A percentile compares a stretch with the other conserved stretches of the same genome.
Conservation (phyloP, 2,329 filamentous ascomycete species). For the Ophiostoma pallidulum region DNA sequence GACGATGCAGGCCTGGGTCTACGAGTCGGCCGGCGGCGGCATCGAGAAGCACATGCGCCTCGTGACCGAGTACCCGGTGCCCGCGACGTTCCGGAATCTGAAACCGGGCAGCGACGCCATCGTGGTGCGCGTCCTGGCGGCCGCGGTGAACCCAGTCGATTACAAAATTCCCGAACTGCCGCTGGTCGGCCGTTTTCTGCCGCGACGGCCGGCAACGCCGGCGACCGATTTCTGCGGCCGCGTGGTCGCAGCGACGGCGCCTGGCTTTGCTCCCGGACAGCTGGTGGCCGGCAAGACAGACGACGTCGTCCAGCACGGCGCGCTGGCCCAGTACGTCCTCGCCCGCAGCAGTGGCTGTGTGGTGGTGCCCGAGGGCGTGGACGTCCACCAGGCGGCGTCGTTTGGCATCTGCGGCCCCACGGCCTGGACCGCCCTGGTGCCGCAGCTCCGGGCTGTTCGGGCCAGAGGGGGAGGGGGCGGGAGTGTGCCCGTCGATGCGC, state of each 20-base stretch:
- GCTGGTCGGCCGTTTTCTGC: conserved; percentile 26
- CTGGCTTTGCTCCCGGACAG: conserved; percentile 13
- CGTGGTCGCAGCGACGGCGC: conserved; percentile 26
- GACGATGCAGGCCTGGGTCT: conserved; percentile 19
- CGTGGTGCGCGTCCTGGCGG: conserved; percentile 34
- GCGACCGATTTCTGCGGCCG: conserved; percentile 43
- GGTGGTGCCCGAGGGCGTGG: conserved; percentile 13
- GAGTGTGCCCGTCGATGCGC: no score
- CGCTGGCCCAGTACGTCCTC: conserved; percentile 17
- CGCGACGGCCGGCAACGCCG: conserved; percentile 33
- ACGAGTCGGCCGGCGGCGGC: conserved; percentile 16
- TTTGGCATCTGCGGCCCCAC: conserved; percentile 20
- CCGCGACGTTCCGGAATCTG: conserved; percentile 12
- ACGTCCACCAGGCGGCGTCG: conserved; percentile 18
- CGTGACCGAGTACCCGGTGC: conserved; percentile 17
- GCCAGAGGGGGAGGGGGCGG: no score
- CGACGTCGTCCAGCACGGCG: conserved; percentile 12
- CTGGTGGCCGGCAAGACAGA: conserved; percentile 16
- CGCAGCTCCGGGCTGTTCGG: conserved; percentile 7
- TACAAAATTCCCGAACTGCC: conserved; percentile 37
- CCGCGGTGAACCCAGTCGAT: conserved; percentile 40
- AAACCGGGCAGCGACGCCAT: conserved; percentile 23
- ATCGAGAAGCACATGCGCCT: conserved; percentile 26
- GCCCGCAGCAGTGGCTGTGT: conserved; percentile 2
- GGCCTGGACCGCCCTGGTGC: conserved; percentile 19